Evolutionary conservation across 495 filamentous ascomycete species (phyloP), one percentile per base, ranked within the genome.

Genomic region (Talaromyces liani): DNA sequence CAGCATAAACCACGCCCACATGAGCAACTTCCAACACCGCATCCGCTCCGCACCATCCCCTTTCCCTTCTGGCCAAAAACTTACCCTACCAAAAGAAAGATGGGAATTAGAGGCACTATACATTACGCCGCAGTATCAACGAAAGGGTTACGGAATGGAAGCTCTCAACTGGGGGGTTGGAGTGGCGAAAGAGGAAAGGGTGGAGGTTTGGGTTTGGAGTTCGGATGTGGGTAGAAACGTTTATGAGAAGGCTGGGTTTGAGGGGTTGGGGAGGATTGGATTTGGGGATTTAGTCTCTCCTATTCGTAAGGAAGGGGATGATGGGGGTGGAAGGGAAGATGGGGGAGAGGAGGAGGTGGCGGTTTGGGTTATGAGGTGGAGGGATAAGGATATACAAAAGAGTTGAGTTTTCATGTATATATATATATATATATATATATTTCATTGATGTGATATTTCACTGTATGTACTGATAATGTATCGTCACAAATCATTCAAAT

Each of bases 21-120:
- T 53, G 60, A 20, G 6, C 31, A 14, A 54, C 20, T 62, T 51
- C 45, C 16, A 29, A 2, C 39, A 62, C 10, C 39, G 45, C 3
- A 47, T 62, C 18, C 27, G 27, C 9, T 33, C 22, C 27, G 24
- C 20, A 7, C 39, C 60, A 25, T 18, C 24, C 27, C 29, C 27
- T 2, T 18, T 22, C 7, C 41, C 45, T 5, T 5, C 3, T 4
- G 5, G 9, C 10, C 10, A 29, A 3, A 33, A 24, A 20, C 24
- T 41, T 10, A 41, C 2, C 12, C 6, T 45, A 6, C 58, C 58
- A 18, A 6, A 16, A 4, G 60, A 62, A 12, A 51, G 60, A 62
- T 62, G 60, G 60, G 60, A 62, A 20, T 24, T 62, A 7, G 60
- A 62, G 14, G 60, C 60, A 6, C 24, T 62, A n/a, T 62, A 62